Percentiles rank a stretch among this genome's conserved stretches.
phyloP scores from a whole-genome alignment of 2,329 filamentous ascomycete genomes.

The Beauveria sp. region DNA sequence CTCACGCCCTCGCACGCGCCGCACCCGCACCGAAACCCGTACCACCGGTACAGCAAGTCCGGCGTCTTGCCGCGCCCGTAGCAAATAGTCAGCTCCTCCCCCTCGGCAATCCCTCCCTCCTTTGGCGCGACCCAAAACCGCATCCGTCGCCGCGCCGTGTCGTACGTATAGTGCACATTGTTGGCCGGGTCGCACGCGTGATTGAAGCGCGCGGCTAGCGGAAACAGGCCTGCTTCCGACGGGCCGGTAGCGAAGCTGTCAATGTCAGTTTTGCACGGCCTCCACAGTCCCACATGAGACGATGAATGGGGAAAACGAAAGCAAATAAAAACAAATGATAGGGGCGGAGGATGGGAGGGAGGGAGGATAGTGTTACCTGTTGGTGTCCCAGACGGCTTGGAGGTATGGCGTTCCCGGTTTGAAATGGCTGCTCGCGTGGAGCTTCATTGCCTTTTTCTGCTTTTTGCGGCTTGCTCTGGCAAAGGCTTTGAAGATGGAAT shows the following conservation, averaged over 20 bases:
- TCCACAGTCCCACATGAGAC: too few species aligned
- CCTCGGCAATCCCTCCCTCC: slow-evolving; percentile 26
- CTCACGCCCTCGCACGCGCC: slow-evolving; percentile 31
- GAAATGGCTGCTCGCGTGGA: slow-evolving; percentile 28
- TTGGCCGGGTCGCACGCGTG: slow-evolving; percentile 41
- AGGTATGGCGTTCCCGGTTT: slow-evolving; percentile 23
- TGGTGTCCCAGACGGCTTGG: slow-evolving; percentile 36
- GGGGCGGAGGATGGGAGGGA: too few species aligned
- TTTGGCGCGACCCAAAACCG: slow-evolving; percentile 29
- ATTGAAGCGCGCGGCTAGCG: slow-evolving; percentile 49
- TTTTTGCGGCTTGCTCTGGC: slow-evolving; percentile 23
- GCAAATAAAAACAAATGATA: too few species aligned
- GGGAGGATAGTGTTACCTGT: slow-evolving; percentile 27
- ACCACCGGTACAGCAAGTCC: slow-evolving; percentile 31
- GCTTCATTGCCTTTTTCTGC: slow-evolving; percentile 26
- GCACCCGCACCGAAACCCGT: slow-evolving; percentile 47
- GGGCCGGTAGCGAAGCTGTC: slow-evolving; percentile 21
- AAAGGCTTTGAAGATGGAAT: slow-evolving; percentile 25
- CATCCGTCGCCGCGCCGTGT: slow-evolving; percentile 27
- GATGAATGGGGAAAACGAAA: too few species aligned
- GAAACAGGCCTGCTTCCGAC: slow-evolving; percentile 35
- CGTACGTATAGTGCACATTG: slow-evolving; percentile 39
- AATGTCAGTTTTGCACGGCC: too few species aligned
- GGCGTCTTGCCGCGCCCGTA: slow-evolving; percentile 34
- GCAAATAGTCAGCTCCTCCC: slow-evolving; percentile 44